These are phyloP conservation scores for Litchi chinensis DNA, from an alignment of 345 rosid species.

Conservation along the genomic window DNA sequence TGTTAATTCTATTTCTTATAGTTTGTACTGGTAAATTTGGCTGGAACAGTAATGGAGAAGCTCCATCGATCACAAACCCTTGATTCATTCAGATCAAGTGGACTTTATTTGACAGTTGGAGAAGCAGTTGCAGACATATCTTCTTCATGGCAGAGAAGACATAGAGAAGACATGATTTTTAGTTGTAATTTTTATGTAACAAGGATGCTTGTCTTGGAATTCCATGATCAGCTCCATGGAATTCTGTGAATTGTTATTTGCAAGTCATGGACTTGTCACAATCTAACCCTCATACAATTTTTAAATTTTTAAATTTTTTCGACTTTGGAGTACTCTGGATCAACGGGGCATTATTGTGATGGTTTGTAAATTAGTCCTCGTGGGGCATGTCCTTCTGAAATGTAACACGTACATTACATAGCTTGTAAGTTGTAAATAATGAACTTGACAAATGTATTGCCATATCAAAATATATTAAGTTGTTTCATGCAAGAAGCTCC, in stretches of 20 bases:
- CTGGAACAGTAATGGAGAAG: slow-evolving; percentile 29
- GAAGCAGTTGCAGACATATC: slow-evolving; percentile 25
- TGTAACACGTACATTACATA: not conserved
- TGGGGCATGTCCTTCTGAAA: not conserved
- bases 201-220: not conserved
- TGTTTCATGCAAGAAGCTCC: not conserved
- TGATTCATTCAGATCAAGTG: slow-evolving; percentile 1
- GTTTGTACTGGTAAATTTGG: slow-evolving; percentile 25
- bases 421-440: too few relatives aligned
- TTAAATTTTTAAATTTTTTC: not conserved
- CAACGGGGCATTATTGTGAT: not conserved
- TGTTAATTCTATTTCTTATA: slow-evolving; percentile 2
- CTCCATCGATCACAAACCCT: slow-evolving; percentile 14
- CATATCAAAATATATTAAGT: too few relatives aligned
- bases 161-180: not conserved
- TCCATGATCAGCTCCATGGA: too few relatives aligned
- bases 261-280: not conserved
- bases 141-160: not conserved
- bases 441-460: not conserved
- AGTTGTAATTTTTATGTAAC: not conserved
- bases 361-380: not conserved
- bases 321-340: not conserved
- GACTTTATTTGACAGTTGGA: slow-evolving; percentile 23
- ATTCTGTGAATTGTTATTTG: not conserved
- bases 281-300: not conserved